Evolutionary conservation across 2,329 filamentous ascomycete species (phyloP).

Genomic region (Hypoxylon sp.): DNA sequence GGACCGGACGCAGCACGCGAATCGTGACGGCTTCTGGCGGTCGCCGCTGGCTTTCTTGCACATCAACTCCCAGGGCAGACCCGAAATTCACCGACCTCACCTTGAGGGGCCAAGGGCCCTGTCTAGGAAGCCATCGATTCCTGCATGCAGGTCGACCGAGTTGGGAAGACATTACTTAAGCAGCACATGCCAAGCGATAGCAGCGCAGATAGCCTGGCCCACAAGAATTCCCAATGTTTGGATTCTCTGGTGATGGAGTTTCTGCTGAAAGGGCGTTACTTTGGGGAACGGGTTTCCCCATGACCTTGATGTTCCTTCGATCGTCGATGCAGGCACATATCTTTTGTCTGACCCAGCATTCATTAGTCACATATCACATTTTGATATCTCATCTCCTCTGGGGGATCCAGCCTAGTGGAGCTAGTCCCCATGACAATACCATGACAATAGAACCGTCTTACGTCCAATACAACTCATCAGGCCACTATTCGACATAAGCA

Average conservation of each 20-base stretch:
- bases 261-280: conserved; percentile 32
- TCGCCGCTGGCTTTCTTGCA: conserved; percentile 35
- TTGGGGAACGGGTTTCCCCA: conserved; percentile 40
- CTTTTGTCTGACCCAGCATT: conserved; percentile 41
- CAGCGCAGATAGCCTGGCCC: conserved; percentile 40
- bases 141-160: conserved; percentile 47
- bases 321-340: conserved; percentile 46
- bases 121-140: conserved; percentile 37
- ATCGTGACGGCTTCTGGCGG: conserved; percentile 36
- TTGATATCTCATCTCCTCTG: conserved; percentile 43
- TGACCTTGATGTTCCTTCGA: conserved; percentile 44
- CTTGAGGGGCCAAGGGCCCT: conserved; percentile 37
- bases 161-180: conserved; percentile 47
- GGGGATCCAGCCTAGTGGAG: conserved; percentile 42
- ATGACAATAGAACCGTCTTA: conserved; percentile 39
- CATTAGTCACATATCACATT: conserved; percentile 47
- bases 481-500: conserved; percentile 35
- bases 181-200: conserved; percentile 45
- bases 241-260: conserved; percentile 31
- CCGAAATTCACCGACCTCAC: conserved; percentile 43
- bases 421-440: conserved; percentile 38
- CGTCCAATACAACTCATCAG: conserved; percentile 43
- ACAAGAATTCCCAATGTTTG: conserved; percentile 34
- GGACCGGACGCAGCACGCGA: conserved; percentile 30
- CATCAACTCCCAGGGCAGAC: conserved; percentile 22